Evolutionary conservation across 306 rosid genomes (phyloP), one percentile per base, ranked within the genome.

Genomic region (Astragalus glycyphyllos): DNA sequence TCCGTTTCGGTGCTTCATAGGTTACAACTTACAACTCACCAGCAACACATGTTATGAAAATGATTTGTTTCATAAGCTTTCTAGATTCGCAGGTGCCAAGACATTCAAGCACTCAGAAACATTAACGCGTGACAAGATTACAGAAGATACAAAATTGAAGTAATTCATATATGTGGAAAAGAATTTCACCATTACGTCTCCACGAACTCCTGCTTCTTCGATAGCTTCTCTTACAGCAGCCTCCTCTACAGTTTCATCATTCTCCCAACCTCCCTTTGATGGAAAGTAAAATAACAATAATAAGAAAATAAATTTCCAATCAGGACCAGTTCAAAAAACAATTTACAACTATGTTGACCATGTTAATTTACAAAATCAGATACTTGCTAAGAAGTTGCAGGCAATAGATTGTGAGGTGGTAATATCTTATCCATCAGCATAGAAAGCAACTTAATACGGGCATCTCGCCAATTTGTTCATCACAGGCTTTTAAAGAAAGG

Each of bases 201-300:
- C 90, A 34, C 85, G 85, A 77, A 88, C 90, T 42, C 93, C 93
- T 5, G 90, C 93, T 77, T 88, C 93, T 81, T 88, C 93, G 42
- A 88, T 77, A 57, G 93, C 93, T 83, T 88, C 93, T 47, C 93
- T 81, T 16, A 64, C 75, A 37, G 93, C 93, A 17, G 90, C 93
- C 79, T 85, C 81, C 79, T 85, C 64, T 70, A 88, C 90, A 20
- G 93, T 85, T 81, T 88, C 93, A 57, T 88, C 93, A 77, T 85
- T 88, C 79, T 88, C 90, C 93, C 93, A 88, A 46, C 93, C 93
- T 71, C 90, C 93, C 93, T 88, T 68, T 16, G 9, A 67, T 54
- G 11, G 50, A 61, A 45, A 84, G 59, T 4, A 72, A 57, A 40
- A 67, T 34, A 12, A 59, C 66, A 73, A 40, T 44, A 56, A 65